Conservation (phyloP, 805 yeast species). For the Kluyveromyces wickerhamii region DNA sequence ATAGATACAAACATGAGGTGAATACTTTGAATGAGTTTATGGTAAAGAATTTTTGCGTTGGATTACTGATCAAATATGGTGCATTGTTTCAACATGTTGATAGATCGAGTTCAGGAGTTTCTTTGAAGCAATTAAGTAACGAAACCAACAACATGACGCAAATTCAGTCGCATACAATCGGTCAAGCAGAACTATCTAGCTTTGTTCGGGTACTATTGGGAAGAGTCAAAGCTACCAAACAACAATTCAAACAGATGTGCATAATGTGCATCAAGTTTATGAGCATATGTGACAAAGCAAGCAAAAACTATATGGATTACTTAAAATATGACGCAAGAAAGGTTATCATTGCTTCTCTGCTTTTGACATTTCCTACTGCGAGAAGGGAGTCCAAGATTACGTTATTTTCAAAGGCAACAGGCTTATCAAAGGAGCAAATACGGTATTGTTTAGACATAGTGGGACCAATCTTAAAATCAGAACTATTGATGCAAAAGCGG, state of each 20-base stretch:
- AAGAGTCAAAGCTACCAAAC: conserved; percentile 14
- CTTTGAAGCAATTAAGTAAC: neutral
- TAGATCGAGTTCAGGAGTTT: neutral
- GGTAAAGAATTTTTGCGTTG: conserved; percentile 13
- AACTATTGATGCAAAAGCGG: neutral
- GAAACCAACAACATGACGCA: neutral
- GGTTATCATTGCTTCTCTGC: conserved; percentile 17
- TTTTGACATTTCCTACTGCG: conserved; percentile 15
- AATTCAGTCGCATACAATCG: neutral
- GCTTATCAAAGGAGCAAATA: conserved; percentile 17
- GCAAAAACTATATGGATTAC: conserved; percentile 15
- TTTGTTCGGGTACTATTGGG: conserved; percentile 7
- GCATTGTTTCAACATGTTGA: neutral
- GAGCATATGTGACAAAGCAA: conserved; percentile 14
- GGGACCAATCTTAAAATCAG: conserved; percentile 12
- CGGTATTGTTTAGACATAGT: conserved; percentile 21
- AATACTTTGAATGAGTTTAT: conserved; percentile 12
- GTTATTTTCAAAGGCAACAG: conserved; percentile 16
- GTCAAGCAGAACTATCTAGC: neutral
- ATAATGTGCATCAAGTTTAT: conserved; percentile 19
- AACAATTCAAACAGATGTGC: conserved; percentile 22
- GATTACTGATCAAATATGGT: conserved; percentile 10
- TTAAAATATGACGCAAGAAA: conserved; percentile 16
- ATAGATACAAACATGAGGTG: conserved; percentile 3
- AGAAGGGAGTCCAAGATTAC: conserved; percentile 13